Percentiles rank a stretch among this genome's conserved stretches.
These are phyloP conservation scores for Mucor velutinosus DNA, from an alignment of 371 early-diverging fungal genomes.

Conservation along the genomic window DNA sequence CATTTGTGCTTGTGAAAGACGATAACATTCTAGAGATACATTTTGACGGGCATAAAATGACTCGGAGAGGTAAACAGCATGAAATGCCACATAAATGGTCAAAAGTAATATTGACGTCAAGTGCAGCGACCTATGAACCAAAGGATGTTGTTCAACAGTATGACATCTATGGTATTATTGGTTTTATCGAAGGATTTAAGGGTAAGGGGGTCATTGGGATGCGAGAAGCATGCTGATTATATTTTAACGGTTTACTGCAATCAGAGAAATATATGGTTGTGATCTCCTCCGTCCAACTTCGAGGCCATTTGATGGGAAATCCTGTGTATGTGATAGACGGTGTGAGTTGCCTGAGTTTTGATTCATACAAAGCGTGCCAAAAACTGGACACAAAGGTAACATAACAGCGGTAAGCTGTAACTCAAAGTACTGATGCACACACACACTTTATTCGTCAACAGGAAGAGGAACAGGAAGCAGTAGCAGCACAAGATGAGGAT, in stretches of 20 bases:
- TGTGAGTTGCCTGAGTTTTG: slow-evolving; percentile 47
- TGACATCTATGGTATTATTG: slow-evolving; percentile 43
- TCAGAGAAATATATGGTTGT: slow-evolving; percentile 45
- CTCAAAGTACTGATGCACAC: not conserved
- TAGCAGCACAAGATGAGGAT: slow-evolving; percentile 5
- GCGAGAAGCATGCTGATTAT: no score
- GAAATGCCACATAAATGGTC: not conserved
- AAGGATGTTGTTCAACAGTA: slow-evolving; percentile 22
- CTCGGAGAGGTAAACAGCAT: slow-evolving; percentile 25
- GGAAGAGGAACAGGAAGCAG: slow-evolving; percentile 14
- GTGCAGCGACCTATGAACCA: slow-evolving; percentile 19
- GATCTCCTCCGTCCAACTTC: slow-evolving; percentile 41
- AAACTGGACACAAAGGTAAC: slow-evolving; percentile 23
- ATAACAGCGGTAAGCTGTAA: not conserved
- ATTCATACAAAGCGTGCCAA: slow-evolving; percentile 30
- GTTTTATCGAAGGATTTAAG: slow-evolving; percentile 40
- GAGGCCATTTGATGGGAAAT: slow-evolving; percentile 51
- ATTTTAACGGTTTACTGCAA: not conserved
- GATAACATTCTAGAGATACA: slow-evolving; percentile 26
- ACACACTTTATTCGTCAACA: not conserved
- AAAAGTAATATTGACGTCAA: not conserved
- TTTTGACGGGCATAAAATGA: slow-evolving; percentile 29
- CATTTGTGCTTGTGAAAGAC: slow-evolving; percentile 28
- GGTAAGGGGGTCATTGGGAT: slow-evolving; percentile 19
- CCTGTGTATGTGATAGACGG: slow-evolving; percentile 50